A percentile compares a stretch with the other conserved stretches of the same genome.
These are phyloP conservation scores for Termitomyces sp. DNA, from an alignment of 768 basidiomycete genomes.

Conservation along the genomic window DNA sequence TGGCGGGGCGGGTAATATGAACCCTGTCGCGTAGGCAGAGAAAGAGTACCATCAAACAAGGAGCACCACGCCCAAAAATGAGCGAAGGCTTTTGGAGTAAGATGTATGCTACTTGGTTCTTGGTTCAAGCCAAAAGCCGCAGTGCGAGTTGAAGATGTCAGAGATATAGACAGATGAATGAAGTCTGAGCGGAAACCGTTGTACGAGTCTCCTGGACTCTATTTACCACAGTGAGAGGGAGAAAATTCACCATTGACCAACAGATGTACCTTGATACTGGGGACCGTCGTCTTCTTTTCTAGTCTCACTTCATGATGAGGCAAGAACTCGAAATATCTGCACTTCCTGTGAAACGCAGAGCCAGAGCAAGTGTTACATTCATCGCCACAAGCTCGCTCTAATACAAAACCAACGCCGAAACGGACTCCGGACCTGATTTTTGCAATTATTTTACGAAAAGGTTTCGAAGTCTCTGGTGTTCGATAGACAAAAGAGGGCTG, in stretches of 20 bases:
- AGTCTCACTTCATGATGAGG: slow-evolving; percentile 77
- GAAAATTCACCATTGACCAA: slow-evolving; percentile 26
- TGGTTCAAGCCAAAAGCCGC: slow-evolving; percentile 10
- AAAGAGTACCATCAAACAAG: slow-evolving; percentile 73
- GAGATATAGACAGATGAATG: slow-evolving; percentile 85
- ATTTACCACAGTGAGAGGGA: neutral
- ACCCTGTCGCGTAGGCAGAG: slow-evolving; percentile 88
- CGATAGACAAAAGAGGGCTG: slow-evolving; percentile 12
- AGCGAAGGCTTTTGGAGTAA: slow-evolving; percentile 78
- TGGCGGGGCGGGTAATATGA: slow-evolving; percentile 65
- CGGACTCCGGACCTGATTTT: slow-evolving; percentile 80
- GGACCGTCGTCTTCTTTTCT: slow-evolving; percentile 39
- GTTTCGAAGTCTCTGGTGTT: slow-evolving; percentile 18
- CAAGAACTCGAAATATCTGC: slow-evolving; percentile 74
- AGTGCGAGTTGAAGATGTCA: slow-evolving; percentile 56
- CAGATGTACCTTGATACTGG: slow-evolving; percentile 38
- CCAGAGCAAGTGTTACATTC: slow-evolving; percentile 63
- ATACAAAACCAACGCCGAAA: slow-evolving; percentile 77
- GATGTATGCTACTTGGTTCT: slow-evolving; percentile 69
- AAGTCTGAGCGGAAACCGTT: slow-evolving; percentile 90
- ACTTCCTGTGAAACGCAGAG: slow-evolving; percentile 65
- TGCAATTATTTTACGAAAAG: slow-evolving; percentile 71
- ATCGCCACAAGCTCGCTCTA: slow-evolving; percentile 77
- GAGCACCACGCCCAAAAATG: slow-evolving; percentile 94
- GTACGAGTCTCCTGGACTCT: slow-evolving; percentile 68